These are phyloP conservation scores for Coemansia sp. DNA, from an alignment of 192 early-diverging fungal species.

Conservation along the genomic window DNA sequence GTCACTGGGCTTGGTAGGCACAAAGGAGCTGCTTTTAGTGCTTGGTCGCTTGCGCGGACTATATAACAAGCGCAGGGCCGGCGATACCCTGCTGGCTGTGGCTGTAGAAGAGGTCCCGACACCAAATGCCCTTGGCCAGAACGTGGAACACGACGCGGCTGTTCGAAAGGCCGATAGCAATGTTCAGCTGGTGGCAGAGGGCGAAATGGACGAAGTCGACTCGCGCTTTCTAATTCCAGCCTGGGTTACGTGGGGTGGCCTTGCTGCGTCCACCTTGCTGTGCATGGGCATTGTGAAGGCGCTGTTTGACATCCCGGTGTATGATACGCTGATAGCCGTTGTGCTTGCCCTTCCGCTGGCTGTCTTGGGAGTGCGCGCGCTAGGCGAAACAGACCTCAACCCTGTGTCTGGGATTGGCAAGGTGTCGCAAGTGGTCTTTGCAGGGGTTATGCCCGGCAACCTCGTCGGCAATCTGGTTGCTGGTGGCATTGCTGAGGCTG, in stretches of 20 bases:
- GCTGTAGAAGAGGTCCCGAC: neutral
- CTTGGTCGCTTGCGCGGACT: slow-evolving; percentile 7
- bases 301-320: slow-evolving; percentile 67
- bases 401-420: slow-evolving; percentile 82
- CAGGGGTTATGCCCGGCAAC: slow-evolving; percentile 66
- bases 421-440: slow-evolving; percentile 81
- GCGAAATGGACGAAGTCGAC: slow-evolving; percentile 25
- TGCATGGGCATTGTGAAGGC: slow-evolving; percentile 62
- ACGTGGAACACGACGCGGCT: neutral
- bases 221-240: slow-evolving; percentile 58
- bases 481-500: slow-evolving; percentile 75
- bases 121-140: neutral
- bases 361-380: slow-evolving; percentile 75
- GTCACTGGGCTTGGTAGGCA: slow-evolving; percentile 56
- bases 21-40: slow-evolving; percentile 36
- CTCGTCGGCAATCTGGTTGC: slow-evolving; percentile 74
- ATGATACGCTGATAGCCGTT: slow-evolving; percentile 67
- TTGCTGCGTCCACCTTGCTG: slow-evolving; percentile 58
- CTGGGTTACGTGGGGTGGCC: slow-evolving; percentile 61
- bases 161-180: neutral
- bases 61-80: neutral
- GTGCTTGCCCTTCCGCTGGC: slow-evolving; percentile 69
- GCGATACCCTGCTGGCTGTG: neutral
- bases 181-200: neutral
- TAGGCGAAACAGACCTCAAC: slow-evolving; percentile 82